These are phyloP conservation scores for Platanthera guangdongensis DNA, from an alignment of 106 monocot genomes.

Conservation along the genomic window DNA sequence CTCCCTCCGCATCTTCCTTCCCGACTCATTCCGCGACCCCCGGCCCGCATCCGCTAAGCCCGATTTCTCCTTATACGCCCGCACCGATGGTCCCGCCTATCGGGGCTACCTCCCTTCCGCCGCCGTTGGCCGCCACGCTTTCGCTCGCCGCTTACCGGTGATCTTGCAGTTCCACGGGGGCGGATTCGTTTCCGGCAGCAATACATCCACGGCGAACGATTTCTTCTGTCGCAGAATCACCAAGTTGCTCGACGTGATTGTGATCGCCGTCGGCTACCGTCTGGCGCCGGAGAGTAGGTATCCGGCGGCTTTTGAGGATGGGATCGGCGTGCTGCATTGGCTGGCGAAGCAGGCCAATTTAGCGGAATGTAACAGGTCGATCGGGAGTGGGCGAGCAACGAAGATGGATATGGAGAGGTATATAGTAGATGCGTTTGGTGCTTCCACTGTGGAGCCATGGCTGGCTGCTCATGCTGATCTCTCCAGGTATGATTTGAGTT, in stretches of 20 bases:
- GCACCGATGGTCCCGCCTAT: conserved; percentile 15
- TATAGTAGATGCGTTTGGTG: conserved; percentile 65
- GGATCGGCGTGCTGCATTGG: conserved; percentile 72
- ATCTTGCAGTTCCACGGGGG: conserved; percentile 91
- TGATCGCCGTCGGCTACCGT: conserved; percentile 85
- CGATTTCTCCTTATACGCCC: neutral
- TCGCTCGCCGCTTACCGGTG: conserved; percentile 47
- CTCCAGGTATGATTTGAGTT: conserved; percentile 45
- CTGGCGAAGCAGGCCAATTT: conserved; percentile 85
- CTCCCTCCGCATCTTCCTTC: conserved; percentile 92
- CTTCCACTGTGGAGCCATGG: conserved; percentile 81
- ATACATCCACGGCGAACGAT: conserved; percentile 63
- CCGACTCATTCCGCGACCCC: conserved; percentile 27
- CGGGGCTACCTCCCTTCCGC: conserved; percentile 52
- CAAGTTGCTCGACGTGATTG: conserved; percentile 61
- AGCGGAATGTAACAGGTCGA: conserved; percentile 58
- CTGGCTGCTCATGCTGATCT: conserved; percentile 82
- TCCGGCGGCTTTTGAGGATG: conserved; percentile 90
- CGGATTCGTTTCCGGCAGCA: conserved; percentile 67
- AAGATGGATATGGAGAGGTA: conserved; percentile 21
- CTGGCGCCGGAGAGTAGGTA: conserved; percentile 87
- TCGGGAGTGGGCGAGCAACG: conserved; percentile 15
- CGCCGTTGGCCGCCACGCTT: neutral
- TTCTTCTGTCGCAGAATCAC: conserved; percentile 83
- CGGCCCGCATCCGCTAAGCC: neutral